A percentile compares a stretch with the other conserved stretches of the same genome.
Conservation (phyloP, 208 protist species). For the Naegleria fowleri region DNA sequence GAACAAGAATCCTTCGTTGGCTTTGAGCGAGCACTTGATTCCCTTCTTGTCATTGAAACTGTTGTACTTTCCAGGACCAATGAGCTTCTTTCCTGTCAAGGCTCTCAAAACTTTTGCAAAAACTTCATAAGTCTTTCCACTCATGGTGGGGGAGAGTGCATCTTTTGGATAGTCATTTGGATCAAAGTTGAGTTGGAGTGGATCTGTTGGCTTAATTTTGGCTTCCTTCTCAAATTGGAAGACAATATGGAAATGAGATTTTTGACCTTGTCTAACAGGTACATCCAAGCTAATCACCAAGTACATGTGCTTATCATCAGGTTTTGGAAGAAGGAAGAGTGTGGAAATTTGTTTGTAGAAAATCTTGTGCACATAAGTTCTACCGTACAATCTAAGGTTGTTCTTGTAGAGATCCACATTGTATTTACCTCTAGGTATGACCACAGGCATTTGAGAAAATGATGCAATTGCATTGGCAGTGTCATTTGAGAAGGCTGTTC, state of each 20-base stretch:
- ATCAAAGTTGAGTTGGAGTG: background rate
- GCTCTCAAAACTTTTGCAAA: conserved; percentile 22
- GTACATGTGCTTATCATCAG: conserved; percentile 5
- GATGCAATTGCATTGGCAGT: background rate
- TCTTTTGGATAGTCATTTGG: background rate
- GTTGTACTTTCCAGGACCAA: background rate
- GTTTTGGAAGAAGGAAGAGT: conserved; percentile 18
- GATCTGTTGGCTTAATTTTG: background rate
- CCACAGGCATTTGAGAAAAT: background rate
- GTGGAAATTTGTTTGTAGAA: background rate
- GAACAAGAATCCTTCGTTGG: conserved; percentile 15
- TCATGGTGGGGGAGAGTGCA: background rate
- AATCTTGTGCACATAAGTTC: background rate
- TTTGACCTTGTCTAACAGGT: background rate
- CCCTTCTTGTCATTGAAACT: background rate
- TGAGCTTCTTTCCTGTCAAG: background rate
- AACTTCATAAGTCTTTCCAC: background rate
- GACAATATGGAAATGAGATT: background rate
- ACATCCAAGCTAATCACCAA: background rate
- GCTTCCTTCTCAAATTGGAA: background rate
- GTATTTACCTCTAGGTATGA: conserved; percentile 18
- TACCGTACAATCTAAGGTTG: background rate
- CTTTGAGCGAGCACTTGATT: conserved; percentile 2
- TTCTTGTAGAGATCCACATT: background rate
- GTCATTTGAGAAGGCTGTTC: background rate